Conservation (phyloP, 2,329 filamentous ascomycete species). For the Claviceps maximensis region DNA sequence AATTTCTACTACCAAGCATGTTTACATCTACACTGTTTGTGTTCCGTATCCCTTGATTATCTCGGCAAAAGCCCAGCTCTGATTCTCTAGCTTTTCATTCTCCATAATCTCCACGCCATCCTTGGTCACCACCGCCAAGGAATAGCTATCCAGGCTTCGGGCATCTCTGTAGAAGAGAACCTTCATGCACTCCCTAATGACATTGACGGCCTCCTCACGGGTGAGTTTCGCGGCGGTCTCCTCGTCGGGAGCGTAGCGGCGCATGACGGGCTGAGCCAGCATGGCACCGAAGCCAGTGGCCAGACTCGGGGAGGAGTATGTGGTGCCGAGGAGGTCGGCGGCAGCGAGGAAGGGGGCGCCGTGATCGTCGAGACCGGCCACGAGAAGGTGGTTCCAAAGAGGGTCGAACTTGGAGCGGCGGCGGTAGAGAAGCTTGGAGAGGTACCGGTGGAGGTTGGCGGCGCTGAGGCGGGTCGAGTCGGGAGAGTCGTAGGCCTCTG, state of each 20-base stretch:
- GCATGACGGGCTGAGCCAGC: slow-evolving; percentile 84
- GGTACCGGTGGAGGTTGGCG: slow-evolving; percentile 91
- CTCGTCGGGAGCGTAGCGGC: slow-evolving; percentile 74
- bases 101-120: slow-evolving; percentile 78
- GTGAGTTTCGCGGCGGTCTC: slow-evolving; percentile 57
- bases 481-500: slow-evolving; percentile 63
- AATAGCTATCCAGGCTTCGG: slow-evolving; percentile 81
- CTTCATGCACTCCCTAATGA: slow-evolving; percentile 93
- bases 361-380: slow-evolving; percentile 73
- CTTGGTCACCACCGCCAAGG: slow-evolving; percentile 78
- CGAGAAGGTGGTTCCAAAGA: slow-evolving; percentile 89
- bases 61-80: slow-evolving; percentile 98
- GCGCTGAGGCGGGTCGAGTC: slow-evolving; percentile 53
- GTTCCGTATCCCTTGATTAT: slow-evolving; percentile 90
- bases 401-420: slow-evolving; percentile 93
- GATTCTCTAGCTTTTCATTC: slow-evolving; percentile 76
- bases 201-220: slow-evolving; percentile 64
- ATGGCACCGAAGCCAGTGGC: slow-evolving; percentile 91
- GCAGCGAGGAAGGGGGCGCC: slow-evolving; percentile 79
- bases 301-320: slow-evolving; percentile 74
- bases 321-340: slow-evolving; percentile 85
- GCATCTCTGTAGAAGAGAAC: slow-evolving; percentile 96
- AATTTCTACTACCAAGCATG: too few relatives aligned
- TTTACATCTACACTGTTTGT: slow-evolving; percentile 39
- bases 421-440: slow-evolving; percentile 90